Percentiles rank a stretch among this genome's conserved stretches.
Conservation (phyloP, 352 stramenopile genomes). For the Saprolegnia parasitica region DNA sequence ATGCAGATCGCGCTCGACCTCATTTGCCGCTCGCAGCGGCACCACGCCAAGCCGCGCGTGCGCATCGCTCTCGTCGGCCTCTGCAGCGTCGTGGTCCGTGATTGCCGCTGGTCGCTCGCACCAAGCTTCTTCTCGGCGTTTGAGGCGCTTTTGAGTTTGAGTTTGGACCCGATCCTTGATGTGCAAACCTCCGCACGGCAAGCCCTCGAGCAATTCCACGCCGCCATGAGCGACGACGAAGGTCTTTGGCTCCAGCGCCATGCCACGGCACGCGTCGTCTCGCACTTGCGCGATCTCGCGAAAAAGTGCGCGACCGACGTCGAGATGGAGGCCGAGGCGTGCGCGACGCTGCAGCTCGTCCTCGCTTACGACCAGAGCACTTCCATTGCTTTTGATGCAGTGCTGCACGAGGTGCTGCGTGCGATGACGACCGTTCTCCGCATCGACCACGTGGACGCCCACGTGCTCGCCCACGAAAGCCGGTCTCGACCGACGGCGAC, state of each 20-base stretch:
- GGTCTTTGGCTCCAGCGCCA: conserved; percentile 55
- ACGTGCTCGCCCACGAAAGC: conserved; percentile 59
- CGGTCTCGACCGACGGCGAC: conserved; percentile 22
- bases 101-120: conserved; percentile 45
- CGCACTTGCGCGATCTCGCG: conserved; percentile 62
- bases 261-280: conserved; percentile 61
- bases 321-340: conserved; percentile 43
- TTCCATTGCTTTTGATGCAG: conserved; percentile 45
- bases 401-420: conserved; percentile 45
- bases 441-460: conserved; percentile 66
- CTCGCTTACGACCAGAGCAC: conserved; percentile 55
- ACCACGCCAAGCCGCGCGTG: conserved; percentile 57
- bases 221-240: conserved; percentile 39
- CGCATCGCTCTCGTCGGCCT: conserved; percentile 53
- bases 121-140: conserved; percentile 69
- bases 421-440: conserved; percentile 46
- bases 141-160: conserved; percentile 71
- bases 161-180: conserved; percentile 43
- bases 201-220: conserved; percentile 30
- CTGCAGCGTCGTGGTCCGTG: conserved; percentile 50
- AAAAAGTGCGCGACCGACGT: conserved; percentile 58
- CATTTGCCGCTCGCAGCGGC: conserved; percentile 43
- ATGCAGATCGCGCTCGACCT: conserved; percentile 56
- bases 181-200: conserved; percentile 31
- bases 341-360: conserved; percentile 59